Base-by-base conservation (phyloP, 352 stramenopile genomes). In the Phytophthora chlamydospora region DNA sequence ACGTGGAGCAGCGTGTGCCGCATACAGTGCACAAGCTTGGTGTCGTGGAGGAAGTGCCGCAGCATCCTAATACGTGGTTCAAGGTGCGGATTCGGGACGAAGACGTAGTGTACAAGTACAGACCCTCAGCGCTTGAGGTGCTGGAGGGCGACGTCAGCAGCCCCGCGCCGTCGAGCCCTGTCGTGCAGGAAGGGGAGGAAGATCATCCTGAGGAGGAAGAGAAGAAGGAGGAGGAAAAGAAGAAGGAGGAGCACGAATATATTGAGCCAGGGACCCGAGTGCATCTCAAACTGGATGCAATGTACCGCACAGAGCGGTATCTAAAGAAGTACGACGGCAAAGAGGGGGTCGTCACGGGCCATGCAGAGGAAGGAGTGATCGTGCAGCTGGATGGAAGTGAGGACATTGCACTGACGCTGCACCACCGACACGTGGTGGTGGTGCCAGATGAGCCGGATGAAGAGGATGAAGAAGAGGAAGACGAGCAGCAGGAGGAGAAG, bases 51-150 rank as follows among this genome's bases (percentile, higher is more conserved):
- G 87, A 95, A 33, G 78, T 88, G 0, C 87, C 87, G 33, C 79
- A 83, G 52, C 87, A 95, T 59, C 87, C 87, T 8, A 95, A 93
- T 45, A 95, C 87, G 58, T 95, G 87, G 87, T 93, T 91, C 56
- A 89, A 85, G 56, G 87, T 95, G 58, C 78, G 87, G 6, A 93
- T 95, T 32, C 75, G 78, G 14, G 83, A 93, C 40, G 83, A 83
- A 32, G 84, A 95, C 21, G 85, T 95, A n/a, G 81, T 93, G 55
- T 93, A 93, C 73, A 95, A 93, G 65, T 95, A 94, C 66, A 76
- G 87, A 6, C 79, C 85, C 46, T 95, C 87, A 8, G 87, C 84
- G 16, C 51, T 95, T 21, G 71, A 89, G 50, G 62, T 89, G 21
- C 53, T 92, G 14, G 60, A 72, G 24, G 66, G 73, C 13, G 68